Evolutionary conservation across 495 filamentous ascomycete species (phyloP), one percentile per base, ranked within the genome.

Genomic region (Penicillium maclennaniae): DNA sequence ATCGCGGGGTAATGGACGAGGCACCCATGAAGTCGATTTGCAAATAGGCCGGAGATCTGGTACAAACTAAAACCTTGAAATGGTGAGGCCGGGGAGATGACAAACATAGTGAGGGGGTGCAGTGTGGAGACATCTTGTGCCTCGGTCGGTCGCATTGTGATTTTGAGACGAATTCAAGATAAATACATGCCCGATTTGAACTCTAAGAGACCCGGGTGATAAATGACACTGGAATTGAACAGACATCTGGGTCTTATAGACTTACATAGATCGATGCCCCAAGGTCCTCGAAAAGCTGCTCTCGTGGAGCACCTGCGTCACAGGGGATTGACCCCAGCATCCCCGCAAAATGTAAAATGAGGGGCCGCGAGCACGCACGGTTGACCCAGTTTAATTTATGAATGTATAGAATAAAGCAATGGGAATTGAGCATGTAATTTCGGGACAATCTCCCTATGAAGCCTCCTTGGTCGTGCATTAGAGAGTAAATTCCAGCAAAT

Each of bases 401-500:
- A 7, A 6, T 4, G 7, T n/a, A 2, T 4, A 19, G 15, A 19
- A 40, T n/a, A 40, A 14, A 34, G 15, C 3, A 34, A 14, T 34
- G 27, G 27, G 10, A 31, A 8, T 12, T 3, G 14, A 14, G 10
- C 1, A 34, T 0, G 15, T 34, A 34, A 31, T 1, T 31, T 12
- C 14, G 1, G 17, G 4, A 40, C 16, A 14, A 40, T 4, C 4
- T 10, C 19, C 4, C 1, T 8, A 40, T 19, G 6, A 10, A 40
- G 17, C 12, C 16, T 19, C 26, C 23, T 23, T 5, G 23, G 23
- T 47, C 27, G 7, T 34, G 4, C 16, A 9, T 53, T 66, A 86
- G 45, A 83, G 51, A 45, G 71, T 81, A 60, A 85, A 86, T 62
- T 86, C 83, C 39, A 86, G 62, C 50, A 76, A 55, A 61, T 86